A percentile compares a stretch with the other conserved stretches of the same genome.
Conservation (phyloP, 345 rosid genomes). For the Erysimum cheiranthoides region DNA sequence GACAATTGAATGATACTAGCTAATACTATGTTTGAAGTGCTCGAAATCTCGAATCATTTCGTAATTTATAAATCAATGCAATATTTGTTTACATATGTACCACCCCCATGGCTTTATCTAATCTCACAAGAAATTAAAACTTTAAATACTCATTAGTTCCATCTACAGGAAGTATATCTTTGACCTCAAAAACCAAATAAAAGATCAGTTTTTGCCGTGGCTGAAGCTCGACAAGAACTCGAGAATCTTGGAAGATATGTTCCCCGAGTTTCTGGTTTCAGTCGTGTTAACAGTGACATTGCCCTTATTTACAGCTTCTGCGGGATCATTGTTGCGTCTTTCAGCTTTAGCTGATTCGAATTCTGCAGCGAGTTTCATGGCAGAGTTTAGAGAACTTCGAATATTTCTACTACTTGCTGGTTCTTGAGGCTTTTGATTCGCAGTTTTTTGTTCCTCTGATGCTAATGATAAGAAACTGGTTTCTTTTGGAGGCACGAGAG, state of each 20-base stretch:
- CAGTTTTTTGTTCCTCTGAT: constrained; percentile 38
- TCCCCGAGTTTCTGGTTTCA: constrained; percentile 41
- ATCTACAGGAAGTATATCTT: not conserved
- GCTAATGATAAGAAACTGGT: constrained; percentile 28
- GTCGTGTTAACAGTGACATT: constrained; percentile 25
- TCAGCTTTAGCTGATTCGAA: constrained; percentile 55
- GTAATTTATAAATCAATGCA: not conserved
- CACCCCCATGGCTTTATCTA: not conserved
- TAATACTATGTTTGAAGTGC: no score
- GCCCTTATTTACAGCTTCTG: constrained; percentile 32
- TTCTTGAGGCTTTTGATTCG: constrained; percentile 46
- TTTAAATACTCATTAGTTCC: not conserved
- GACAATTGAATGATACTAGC: no score
- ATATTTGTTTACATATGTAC: not conserved
- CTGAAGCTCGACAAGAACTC: constrained; percentile 60
- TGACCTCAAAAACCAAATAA: not conserved
- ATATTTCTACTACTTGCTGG: constrained; percentile 35
- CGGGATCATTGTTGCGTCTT: constrained; percentile 31
- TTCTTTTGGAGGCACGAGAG: constrained; percentile 34
- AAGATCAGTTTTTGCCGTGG: constrained; percentile 22
- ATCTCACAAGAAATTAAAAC: not conserved
- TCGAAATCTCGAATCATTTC: no score
- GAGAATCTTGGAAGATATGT: constrained; percentile 56
- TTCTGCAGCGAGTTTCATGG: constrained; percentile 68
- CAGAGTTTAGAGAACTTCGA: constrained; percentile 61